Percentiles rank a stretch among this genome's conserved stretches.
These are phyloP conservation scores for Anthostomella pinea DNA, from an alignment of 2,329 filamentous ascomycete genomes.

Conservation along the genomic window DNA sequence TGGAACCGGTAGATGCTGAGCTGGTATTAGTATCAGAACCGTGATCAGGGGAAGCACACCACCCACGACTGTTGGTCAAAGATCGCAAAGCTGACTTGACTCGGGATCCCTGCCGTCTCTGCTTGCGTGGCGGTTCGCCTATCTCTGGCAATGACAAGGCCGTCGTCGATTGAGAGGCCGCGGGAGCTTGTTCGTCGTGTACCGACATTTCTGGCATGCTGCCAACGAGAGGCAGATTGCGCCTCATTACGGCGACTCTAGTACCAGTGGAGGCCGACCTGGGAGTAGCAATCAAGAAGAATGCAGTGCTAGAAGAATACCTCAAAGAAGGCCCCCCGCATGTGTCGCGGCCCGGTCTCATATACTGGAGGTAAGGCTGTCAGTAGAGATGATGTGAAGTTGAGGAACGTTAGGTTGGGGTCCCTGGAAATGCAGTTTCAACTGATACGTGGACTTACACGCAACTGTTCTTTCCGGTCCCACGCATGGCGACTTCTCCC, in stretches of 20 bases:
- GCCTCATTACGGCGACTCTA: slow-evolving; percentile 25
- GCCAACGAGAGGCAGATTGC: slow-evolving; percentile 17
- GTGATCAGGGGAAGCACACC: background rate
- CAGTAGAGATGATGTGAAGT: background rate
- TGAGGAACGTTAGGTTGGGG: background rate
- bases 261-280: too few species aligned
- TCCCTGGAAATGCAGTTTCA: too few species aligned
- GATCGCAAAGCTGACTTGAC: slow-evolving; percentile 42
- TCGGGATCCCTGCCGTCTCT: slow-evolving; percentile 39
- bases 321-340: background rate
- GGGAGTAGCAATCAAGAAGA: too few species aligned
- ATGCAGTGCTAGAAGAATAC: background rate
- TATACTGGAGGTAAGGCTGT: slow-evolving; percentile 3
- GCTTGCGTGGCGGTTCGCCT: slow-evolving; percentile 33
- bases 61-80: slow-evolving; percentile 38
- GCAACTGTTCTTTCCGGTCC: too few species aligned
- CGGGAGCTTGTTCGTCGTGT: slow-evolving; percentile 17
- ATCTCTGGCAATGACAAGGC: slow-evolving; percentile 25
- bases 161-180: slow-evolving; percentile 20
- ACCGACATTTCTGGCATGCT: slow-evolving; percentile 18
- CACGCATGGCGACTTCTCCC: too few species aligned
- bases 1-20: slow-evolving; percentile 24
- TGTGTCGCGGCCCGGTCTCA: background rate
- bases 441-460: too few species aligned
- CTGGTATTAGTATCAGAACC: slow-evolving; percentile 9